These are phyloP conservation scores for Phaseolus coccineus DNA, from an alignment of 331 rosid genomes.

Conservation along the genomic window DNA sequence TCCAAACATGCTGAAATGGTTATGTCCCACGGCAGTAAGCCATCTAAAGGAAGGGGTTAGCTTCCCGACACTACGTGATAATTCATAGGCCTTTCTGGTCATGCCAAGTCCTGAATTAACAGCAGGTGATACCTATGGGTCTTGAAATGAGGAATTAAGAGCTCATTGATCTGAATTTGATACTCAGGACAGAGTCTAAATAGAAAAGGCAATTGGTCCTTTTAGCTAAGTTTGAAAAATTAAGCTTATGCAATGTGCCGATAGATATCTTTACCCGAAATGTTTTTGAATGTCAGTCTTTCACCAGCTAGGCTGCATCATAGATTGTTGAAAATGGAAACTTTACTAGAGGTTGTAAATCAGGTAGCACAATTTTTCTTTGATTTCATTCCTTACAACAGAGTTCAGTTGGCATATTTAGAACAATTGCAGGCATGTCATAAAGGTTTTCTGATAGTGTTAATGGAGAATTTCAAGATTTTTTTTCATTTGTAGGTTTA, in stretches of 20 bases:
- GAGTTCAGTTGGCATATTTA: constrained; percentile 22
- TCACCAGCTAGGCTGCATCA: constrained; percentile 26
- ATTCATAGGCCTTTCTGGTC: constrained; percentile 44
- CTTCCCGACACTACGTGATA: constrained; percentile 65
- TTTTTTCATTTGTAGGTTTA: constrained; percentile 35
- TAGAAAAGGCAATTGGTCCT: constrained; percentile 28
- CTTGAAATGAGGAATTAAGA: constrained; percentile 40
- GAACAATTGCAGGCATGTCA: constrained; percentile 27
- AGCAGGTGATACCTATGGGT: constrained; percentile 18
- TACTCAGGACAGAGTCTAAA: constrained; percentile 5
- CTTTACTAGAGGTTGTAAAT: constrained; percentile 17
- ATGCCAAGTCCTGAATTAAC: constrained; percentile 33
- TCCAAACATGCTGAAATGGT: constrained; percentile 76
- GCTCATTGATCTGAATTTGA: constrained; percentile 34
- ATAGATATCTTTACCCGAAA: constrained; percentile 30
- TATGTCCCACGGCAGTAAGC: constrained; percentile 69
- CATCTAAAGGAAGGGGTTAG: constrained; percentile 79
- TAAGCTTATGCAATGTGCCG: constrained; percentile 8
- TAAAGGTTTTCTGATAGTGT: constrained; percentile 25
- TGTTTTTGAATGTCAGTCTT: constrained; percentile 14
- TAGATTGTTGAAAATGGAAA: constrained; percentile 37
- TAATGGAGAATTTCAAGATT: constrained; percentile 34
- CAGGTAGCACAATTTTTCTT: constrained; percentile 26
- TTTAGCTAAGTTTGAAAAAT: constrained; percentile 33
- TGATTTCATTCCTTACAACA: constrained; percentile 13